Conservation (phyloP, 768 basidiomycete species). For the Mycena capillaripes region DNA sequence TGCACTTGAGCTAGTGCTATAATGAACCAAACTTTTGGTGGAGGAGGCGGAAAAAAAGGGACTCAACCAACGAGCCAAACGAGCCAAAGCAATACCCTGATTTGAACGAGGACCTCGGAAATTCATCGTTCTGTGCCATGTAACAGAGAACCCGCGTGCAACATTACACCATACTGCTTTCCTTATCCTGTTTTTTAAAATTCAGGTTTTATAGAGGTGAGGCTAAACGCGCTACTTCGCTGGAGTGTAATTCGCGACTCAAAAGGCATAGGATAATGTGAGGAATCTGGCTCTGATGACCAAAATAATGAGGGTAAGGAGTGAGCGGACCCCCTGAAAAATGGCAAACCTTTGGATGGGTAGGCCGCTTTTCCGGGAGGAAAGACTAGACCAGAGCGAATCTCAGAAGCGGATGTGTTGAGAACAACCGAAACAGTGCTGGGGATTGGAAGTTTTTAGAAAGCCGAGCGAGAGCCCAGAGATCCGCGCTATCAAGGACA, state of each 20-base stretch:
- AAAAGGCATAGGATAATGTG: slow-evolving; percentile 1
- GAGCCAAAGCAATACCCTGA: too few relatives aligned
- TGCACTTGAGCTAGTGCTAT: too few relatives aligned
- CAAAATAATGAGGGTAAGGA: background rate
- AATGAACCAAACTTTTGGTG: too few relatives aligned
- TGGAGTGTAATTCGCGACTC: background rate
- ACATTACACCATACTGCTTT: too few relatives aligned
- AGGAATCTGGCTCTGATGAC: background rate
- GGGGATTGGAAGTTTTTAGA: background rate
- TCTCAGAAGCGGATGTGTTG: slow-evolving; percentile 5
- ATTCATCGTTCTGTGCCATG: too few relatives aligned
- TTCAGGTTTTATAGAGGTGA: slow-evolving; percentile 6
- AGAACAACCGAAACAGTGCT: background rate
- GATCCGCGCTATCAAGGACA: background rate
- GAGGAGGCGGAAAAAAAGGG: too few relatives aligned
- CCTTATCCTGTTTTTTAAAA: too few relatives aligned
- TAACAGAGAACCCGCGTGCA: too few relatives aligned
- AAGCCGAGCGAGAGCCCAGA: slow-evolving; percentile 8
- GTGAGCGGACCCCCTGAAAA: background rate
- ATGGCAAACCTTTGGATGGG: background rate
- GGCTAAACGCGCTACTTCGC: background rate
- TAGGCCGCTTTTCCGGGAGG: background rate
- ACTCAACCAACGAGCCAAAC: too few relatives aligned
- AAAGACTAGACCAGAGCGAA: background rate
- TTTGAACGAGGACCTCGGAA: too few relatives aligned